Base-by-base conservation (phyloP, 2,329 filamentous ascomycete species). In the Curvularia sp. region DNA sequence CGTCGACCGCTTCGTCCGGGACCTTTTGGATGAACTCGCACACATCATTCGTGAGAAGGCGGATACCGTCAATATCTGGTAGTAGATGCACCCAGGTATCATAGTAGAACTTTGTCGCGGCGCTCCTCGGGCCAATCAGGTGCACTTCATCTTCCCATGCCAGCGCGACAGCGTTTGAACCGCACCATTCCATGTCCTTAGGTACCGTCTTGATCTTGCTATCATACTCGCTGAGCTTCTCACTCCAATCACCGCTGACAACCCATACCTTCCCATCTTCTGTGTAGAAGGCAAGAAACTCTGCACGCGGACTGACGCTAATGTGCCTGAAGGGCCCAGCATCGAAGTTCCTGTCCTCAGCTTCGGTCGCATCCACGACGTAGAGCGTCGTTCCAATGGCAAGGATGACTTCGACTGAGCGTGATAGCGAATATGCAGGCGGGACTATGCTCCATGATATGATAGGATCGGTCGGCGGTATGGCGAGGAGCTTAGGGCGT, bases 81-180 rank as follows among this genome's bases (percentile, higher is more conserved):
- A 97, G 82, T 3, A 98, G 84, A 76, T 98, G 95, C 12, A 99
- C 90, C 62, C 92, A 89, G 8, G 89, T 91, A 71, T 98, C 93
- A 76, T 98, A 98, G 68, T 93, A 94, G 75, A 93, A 95, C 77
- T 84, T 88, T 28, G 84, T 87, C 5, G 90, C 88, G 9, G 90
- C 86, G 42, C 92, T 92, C 36, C 89, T 90, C 0, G 93, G 92
- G 0, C 94, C 95, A 59, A 99, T 90, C 27, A 99, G 84, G 72
- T 97, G 95, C 3, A 99, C 89, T 76, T 99, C 95, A 72, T 99
- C 95, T 73, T 98, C 95, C 95, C 95, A 99, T 0, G 93, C 93
- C 68, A 99, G 87, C 27, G 97, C 87, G 3, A 95, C 90, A 13
- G 93, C 92, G 77, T 98, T 94, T 69, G 95, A 94, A 5, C 95